Percentiles rank a stretch among this genome's conserved stretches.
Evolutionary conservation across 1,284 basidiomycete genomes (phyloP).

Genomic region (Anthracocystis panici-leucophaei): DNA sequence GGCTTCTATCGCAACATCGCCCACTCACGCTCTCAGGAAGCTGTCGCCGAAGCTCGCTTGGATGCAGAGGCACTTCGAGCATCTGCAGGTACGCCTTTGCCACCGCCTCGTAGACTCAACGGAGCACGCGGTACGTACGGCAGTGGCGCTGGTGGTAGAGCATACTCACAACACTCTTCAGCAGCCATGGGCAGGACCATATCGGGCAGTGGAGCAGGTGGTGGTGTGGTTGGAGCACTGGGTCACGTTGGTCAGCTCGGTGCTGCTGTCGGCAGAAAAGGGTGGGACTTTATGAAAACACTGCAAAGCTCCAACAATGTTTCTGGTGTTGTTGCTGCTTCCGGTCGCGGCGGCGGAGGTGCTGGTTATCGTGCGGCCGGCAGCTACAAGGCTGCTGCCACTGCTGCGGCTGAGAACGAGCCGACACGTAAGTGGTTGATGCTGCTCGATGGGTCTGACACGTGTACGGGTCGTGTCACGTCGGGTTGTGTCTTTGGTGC

Average conservation of each 20-base stretch:
- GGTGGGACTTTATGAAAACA: slow-evolving; percentile 59
- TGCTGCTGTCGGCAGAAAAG: slow-evolving; percentile 54
- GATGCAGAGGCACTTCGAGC: slow-evolving; percentile 40
- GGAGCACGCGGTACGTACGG: slow-evolving; percentile 2
- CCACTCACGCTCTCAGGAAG: slow-evolving; percentile 40
- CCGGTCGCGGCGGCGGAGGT: slow-evolving; percentile 4
- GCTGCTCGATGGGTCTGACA: slow-evolving; percentile 20
- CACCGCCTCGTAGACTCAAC: slow-evolving; percentile 36
- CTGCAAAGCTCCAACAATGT: slow-evolving; percentile 23
- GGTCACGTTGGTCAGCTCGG: slow-evolving; percentile 55
- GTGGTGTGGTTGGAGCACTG: slow-evolving; percentile 40
- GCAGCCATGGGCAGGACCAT: slow-evolving; percentile 19
- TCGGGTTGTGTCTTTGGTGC: slow-evolving; percentile 52
- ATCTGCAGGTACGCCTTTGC: slow-evolving; percentile 43
- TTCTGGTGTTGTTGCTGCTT: slow-evolving; percentile 2
- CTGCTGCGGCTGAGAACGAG: slow-evolving; percentile 36
- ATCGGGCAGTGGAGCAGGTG: slow-evolving; percentile 15
- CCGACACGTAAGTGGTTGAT: slow-evolving; percentile 50
- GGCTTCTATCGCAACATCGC: slow-evolving; percentile 21
- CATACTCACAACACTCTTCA: not conserved
- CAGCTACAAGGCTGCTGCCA: not conserved
- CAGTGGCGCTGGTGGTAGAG: not conserved
- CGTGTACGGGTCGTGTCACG: not conserved
- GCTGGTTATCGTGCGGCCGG: slow-evolving; percentile 2
- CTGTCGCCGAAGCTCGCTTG: slow-evolving; percentile 20